phyloP scores from a whole-genome alignment of 257 asterid species.

The Solanum pinnatisectum region DNA sequence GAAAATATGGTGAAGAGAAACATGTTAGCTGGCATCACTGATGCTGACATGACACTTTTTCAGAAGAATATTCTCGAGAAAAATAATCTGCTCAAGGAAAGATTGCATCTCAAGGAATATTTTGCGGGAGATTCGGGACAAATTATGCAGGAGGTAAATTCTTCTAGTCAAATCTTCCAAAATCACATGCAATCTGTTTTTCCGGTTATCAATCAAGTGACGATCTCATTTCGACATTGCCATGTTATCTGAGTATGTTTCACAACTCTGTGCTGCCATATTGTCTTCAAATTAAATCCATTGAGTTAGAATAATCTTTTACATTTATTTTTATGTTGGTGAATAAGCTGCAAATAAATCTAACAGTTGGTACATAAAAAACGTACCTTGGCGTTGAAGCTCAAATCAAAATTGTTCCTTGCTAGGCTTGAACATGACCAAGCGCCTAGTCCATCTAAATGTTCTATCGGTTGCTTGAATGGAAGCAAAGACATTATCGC shows the following conservation, averaged over 20 bases:
- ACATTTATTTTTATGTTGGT: not conserved
- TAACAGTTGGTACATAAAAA: not conserved
- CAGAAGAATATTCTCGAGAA: constrained; percentile 35
- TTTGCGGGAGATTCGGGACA: not conserved
- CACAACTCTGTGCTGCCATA: not conserved
- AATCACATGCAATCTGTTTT: constrained; percentile 5
- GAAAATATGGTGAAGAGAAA: constrained; percentile 24
- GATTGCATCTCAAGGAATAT: constrained; percentile 14
- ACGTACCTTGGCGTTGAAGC: not conserved
- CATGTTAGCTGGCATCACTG: constrained; percentile 25
- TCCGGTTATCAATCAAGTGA: constrained; percentile 32
- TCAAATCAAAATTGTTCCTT: not conserved
- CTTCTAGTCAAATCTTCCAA: constrained; percentile 11
- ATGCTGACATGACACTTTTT: constrained; percentile 34
- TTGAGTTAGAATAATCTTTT: not conserved
- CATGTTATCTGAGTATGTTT: not conserved
- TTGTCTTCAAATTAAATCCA: not conserved
- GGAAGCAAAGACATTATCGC: not conserved
- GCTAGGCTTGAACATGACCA: not conserved
- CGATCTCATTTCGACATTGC: not conserved
- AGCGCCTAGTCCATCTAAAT: not conserved
- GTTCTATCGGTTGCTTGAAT: not conserved
- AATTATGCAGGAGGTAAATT: not conserved
- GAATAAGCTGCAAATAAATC: not conserved
- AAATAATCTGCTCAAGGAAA: constrained; percentile 19